Evolutionary conservation across 2,329 filamentous ascomycete species (phyloP).

Genomic region (Albifimbria verrucaria): DNA sequence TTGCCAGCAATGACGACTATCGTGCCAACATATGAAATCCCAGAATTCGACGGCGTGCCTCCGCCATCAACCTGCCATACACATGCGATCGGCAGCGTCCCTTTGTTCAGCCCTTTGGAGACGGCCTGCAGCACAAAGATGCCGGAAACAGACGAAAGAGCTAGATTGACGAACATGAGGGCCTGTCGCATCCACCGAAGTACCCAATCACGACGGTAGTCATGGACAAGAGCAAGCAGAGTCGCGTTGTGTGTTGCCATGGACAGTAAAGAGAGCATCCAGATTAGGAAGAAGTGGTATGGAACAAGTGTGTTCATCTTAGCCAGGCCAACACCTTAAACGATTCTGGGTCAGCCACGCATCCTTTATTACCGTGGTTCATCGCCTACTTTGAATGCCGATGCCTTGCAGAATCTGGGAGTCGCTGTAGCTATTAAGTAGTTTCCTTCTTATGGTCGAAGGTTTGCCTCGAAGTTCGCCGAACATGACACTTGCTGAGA

Average conservation of each 20-base stretch:
- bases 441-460: constrained; percentile 56
- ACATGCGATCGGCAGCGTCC: constrained; percentile 58
- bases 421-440: constrained; percentile 63
- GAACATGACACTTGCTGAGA: constrained; percentile 55
- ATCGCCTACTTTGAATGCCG: constrained; percentile 52
- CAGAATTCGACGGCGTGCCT: constrained; percentile 33
- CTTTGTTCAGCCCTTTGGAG: constrained; percentile 44
- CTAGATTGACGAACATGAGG: constrained; percentile 64
- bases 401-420: constrained; percentile 68
- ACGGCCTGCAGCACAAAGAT: constrained; percentile 56
- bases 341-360: constrained; percentile 1
- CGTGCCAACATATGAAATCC: constrained; percentile 54
- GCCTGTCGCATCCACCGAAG: constrained; percentile 62
- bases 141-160: constrained; percentile 53
- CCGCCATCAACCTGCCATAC: constrained; percentile 48
- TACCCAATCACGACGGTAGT: constrained; percentile 65
- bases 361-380: background rate
- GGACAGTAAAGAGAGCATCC: constrained; percentile 63
- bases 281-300: constrained; percentile 70
- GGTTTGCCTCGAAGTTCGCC: constrained; percentile 46
- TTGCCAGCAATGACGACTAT: constrained; percentile 60
- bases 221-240: constrained; percentile 60
- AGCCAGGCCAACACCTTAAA: constrained; percentile 49
- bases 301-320: constrained; percentile 57
- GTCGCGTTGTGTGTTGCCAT: constrained; percentile 65